Evolutionary conservation across 352 stramenopile genomes (phyloP), one percentile per base, ranked within the genome.

Genomic region (Globisporangium nodosum): DNA sequence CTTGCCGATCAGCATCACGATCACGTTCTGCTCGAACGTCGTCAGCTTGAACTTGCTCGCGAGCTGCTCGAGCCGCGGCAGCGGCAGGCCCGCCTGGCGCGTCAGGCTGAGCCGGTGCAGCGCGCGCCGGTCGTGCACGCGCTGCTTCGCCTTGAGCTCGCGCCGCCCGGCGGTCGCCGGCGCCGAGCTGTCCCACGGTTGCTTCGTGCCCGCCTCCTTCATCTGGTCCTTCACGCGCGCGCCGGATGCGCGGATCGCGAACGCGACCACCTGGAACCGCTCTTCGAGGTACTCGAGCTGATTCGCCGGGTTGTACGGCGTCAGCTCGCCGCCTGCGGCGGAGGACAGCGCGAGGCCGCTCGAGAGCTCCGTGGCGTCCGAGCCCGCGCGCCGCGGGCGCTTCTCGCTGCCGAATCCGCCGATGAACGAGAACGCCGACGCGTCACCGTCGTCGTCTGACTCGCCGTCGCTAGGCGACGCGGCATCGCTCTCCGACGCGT

Each of bases 1-100:
- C 60, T 93, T 93, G 50, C 87, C 87, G 59, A 96, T 94, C 33
- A 96, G 71, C 78, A 96, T 91, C 49, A 94, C 84, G 57, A 96
- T 92, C 61, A 96, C 84, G 52, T 92, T 92, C 63, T 92, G 85
- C 64, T 96, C 87, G 60, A 94, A 96, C 47, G 73, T 78, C 65
- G 88, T 92, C 7, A 94, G 73, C 63, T 92, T 84, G 61, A 94
- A 93, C 53, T 90, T 91, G 5, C 61, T 58, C 49, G 79, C 73
- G 24, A 96, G 64, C 59, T 90, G 74, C 58, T 94, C 82, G 2
- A 96, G 66, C 18, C 87, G 82, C 21, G 87, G 87, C 52, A 93
- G 58, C 30, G 81, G 24, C 0, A 73, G 59, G n/a, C 72, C 73
- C 16, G 79, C 84, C 52, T 88, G 76, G 4, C 73, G 69, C 49